A percentile compares a stretch with the other conserved stretches of the same genome.
Evolutionary conservation across 1,284 basidiomycete species (phyloP).

Genomic region (Boletus semigastroideus): DNA sequence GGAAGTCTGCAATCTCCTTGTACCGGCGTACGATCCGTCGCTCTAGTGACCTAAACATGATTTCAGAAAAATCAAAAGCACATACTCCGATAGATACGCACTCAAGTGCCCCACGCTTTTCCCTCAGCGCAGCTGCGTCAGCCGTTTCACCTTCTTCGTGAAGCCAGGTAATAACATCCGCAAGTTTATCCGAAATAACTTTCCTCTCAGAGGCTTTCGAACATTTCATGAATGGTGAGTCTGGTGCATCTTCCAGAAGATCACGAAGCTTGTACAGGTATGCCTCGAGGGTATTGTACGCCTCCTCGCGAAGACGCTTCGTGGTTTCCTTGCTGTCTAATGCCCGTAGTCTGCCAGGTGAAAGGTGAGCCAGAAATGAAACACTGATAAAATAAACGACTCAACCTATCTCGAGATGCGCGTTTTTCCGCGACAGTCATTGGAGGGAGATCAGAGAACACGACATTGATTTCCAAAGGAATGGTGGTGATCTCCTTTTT

Average conservation of each 20-base stretch:
- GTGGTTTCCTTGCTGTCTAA: slow-evolving; percentile 78
- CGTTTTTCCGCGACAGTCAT: slow-evolving; percentile 77
- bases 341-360: slow-evolving; percentile 65
- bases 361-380: not conserved
- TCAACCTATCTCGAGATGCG: slow-evolving; percentile 62
- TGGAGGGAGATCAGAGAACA: slow-evolving; percentile 64
- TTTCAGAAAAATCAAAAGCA: slow-evolving; percentile 7
- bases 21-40: slow-evolving; percentile 83
- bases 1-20: slow-evolving; percentile 80
- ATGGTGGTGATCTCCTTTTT: slow-evolving; percentile 51
- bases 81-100: slow-evolving; percentile 39
- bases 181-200: slow-evolving; percentile 61
- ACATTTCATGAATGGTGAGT: slow-evolving; percentile 78
- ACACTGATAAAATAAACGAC: not conserved
- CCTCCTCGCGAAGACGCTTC: slow-evolving; percentile 84
- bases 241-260: slow-evolving; percentile 65
- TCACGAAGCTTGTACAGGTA: slow-evolving; percentile 92
- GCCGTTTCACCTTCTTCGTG: slow-evolving; percentile 85
- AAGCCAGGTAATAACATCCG: slow-evolving; percentile 81
- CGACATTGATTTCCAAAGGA: slow-evolving; percentile 59
- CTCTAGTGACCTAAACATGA: slow-evolving; percentile 64
- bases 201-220: slow-evolving; percentile 73
- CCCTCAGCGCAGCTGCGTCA: slow-evolving; percentile 68
- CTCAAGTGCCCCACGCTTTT: slow-evolving; percentile 80
- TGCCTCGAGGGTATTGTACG: slow-evolving; percentile 88